These are phyloP conservation scores for Candida maesae DNA, from an alignment of 805 yeast genomes.

Conservation along the genomic window DNA sequence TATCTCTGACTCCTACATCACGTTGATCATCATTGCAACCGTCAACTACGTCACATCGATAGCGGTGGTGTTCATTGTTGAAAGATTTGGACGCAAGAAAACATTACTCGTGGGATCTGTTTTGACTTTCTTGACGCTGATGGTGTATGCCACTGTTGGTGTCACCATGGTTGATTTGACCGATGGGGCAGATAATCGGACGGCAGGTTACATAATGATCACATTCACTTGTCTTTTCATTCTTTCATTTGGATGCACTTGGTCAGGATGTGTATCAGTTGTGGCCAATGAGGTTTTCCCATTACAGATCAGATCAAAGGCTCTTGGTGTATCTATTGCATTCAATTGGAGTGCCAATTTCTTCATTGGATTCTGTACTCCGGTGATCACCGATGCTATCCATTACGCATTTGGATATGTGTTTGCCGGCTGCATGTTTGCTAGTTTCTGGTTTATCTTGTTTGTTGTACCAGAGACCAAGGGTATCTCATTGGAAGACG, in stretches of 20 bases:
- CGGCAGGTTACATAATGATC: slow-evolving; percentile 52
- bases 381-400: slow-evolving; percentile 51
- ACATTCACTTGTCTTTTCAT: slow-evolving; percentile 50
- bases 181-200: slow-evolving; percentile 23
- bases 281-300: slow-evolving; percentile 44
- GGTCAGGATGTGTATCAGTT: slow-evolving; percentile 32
- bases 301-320: slow-evolving; percentile 57
- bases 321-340: slow-evolving; percentile 51
- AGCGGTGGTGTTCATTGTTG: slow-evolving; percentile 45
- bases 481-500: slow-evolving; percentile 77
- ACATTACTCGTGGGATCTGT: slow-evolving; percentile 38
- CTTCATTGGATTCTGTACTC: slow-evolving; percentile 58
- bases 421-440: slow-evolving; percentile 44
- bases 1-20: slow-evolving; percentile 48
- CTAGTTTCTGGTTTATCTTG: slow-evolving; percentile 39
- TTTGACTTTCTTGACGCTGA: slow-evolving; percentile 48
- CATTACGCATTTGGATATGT: slow-evolving; percentile 63
- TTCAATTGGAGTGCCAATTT: slow-evolving; percentile 52
- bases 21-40: slow-evolving; percentile 50
- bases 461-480: slow-evolving; percentile 74
- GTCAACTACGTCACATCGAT: slow-evolving; percentile 51
- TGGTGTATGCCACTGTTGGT: slow-evolving; percentile 47
- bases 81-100: slow-evolving; percentile 44
- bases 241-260: slow-evolving; percentile 48
- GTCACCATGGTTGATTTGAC: slow-evolving; percentile 36